phyloP scores from a whole-genome alignment of 2,329 filamentous ascomycete species.

The Elsinoe batatas region DNA sequence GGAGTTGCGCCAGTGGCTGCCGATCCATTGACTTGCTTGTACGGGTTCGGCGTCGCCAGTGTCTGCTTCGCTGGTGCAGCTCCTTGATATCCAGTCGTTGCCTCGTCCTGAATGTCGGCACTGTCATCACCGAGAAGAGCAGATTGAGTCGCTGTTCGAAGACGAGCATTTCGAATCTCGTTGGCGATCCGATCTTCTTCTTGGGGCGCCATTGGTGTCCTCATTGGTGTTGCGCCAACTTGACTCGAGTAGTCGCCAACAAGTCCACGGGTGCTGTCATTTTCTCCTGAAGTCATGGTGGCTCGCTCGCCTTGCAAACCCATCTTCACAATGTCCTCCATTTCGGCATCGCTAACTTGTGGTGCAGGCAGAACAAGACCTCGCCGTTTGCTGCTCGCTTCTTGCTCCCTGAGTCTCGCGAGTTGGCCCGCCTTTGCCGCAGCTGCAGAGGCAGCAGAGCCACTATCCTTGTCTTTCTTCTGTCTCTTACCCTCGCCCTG shows the following conservation, averaged over 20 bases:
- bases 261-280: slow-evolving; percentile 72
- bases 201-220: slow-evolving; percentile 80
- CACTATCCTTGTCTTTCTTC: slow-evolving; percentile 76
- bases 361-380: slow-evolving; percentile 74
- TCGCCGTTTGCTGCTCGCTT: slow-evolving; percentile 89
- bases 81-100: slow-evolving; percentile 80
- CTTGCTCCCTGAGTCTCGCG: slow-evolving; percentile 89
- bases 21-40: slow-evolving; percentile 46
- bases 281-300: slow-evolving; percentile 65
- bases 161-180: slow-evolving; percentile 87
- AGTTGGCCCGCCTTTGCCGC: slow-evolving; percentile 88
- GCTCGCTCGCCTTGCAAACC: slow-evolving; percentile 86
- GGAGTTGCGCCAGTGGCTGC: slow-evolving; percentile 72
- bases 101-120: slow-evolving; percentile 68
- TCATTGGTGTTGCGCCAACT: slow-evolving; percentile 73
- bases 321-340: slow-evolving; percentile 99
- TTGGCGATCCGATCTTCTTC: slow-evolving; percentile 95
- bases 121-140: slow-evolving; percentile 91
- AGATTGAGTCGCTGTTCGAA: slow-evolving; percentile 86
- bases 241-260: slow-evolving; percentile 79
- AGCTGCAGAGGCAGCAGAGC: slow-evolving; percentile 71
- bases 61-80: slow-evolving; percentile 70
- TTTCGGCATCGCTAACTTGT: slow-evolving; percentile 82
- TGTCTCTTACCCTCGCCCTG: slow-evolving; percentile 67
- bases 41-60: slow-evolving; percentile 85